Evolutionary conservation across 768 basidiomycete species (phyloP), one percentile per base, ranked within the genome.

Genomic region (Calocybe indica): DNA sequence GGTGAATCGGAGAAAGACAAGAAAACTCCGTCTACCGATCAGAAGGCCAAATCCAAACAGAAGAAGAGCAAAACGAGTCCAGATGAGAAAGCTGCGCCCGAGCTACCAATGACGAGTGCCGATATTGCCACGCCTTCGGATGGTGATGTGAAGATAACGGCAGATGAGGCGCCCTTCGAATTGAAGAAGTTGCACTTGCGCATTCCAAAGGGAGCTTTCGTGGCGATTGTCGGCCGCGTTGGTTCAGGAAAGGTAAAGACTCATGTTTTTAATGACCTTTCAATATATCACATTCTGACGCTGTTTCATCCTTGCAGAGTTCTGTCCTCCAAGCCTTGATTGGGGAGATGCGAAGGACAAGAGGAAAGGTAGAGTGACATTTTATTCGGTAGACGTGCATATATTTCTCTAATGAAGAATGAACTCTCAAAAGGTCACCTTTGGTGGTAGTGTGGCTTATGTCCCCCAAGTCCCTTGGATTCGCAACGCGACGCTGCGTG

Each of bases 211-310:
- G 85, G 86, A 10, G 67, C 82, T 31, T 79, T 88, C 31, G 71
- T 87, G 6, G 83, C 80, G 1, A 78, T 89, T 28, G 82, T 89
- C n/a, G 88, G 88, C 11, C 72, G 76, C 7, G 82, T 89, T 31
- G 87, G 87, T 0, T 80, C 78, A 37, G 88, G 88, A 29, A 89
- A 89, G 67, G 76, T 80, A 6, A n/a, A 2, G 22, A 4, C 22
- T 30, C 14, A 34, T 5, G 59, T 14, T 36, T 45, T 31, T 40
- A 22, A 12, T 40, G 28, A n/a, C 33, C 30, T 28, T n/a, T 37
- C 32, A 1, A 15, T 30, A 15, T 30, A 13, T 5, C 11, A 6
- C 13, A 10, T 14, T 35, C 13, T 32, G 37, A 12, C 30, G 40
- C 15, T 48, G 13, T 45, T 6, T 10, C 32, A 15, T 14, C 47